Percentiles rank a stretch among this genome's conserved stretches.
Evolutionary conservation across 1,139 yeast species (phyloP).

Genomic region (Blastobotrys serpentis): DNA sequence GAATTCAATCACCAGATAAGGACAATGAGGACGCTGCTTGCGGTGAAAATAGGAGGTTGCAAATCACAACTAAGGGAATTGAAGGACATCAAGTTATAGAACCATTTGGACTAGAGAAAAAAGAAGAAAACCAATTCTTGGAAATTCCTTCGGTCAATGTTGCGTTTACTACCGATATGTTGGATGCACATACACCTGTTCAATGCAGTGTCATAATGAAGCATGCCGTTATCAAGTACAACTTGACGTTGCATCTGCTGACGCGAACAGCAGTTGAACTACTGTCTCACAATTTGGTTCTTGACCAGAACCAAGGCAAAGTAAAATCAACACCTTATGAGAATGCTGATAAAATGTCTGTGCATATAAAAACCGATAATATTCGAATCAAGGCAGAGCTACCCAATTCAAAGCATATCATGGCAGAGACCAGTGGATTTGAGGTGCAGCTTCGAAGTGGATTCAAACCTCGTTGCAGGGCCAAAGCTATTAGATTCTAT

Average conservation of each 20-base stretch:
- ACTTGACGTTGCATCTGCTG: slow-evolving; percentile 34
- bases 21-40: slow-evolving; percentile 10
- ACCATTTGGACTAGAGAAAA: slow-evolving; percentile 27
- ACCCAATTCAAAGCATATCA: slow-evolving; percentile 52
- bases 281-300: slow-evolving; percentile 24
- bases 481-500: slow-evolving; percentile 48
- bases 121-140: slow-evolving; percentile 26
- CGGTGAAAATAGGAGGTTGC: slow-evolving; percentile 22
- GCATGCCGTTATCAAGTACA: slow-evolving; percentile 31
- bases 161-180: slow-evolving; percentile 25
- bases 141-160: slow-evolving; percentile 32
- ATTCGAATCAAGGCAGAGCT: slow-evolving; percentile 48
- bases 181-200: slow-evolving; percentile 18
- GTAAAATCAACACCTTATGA: neutral
- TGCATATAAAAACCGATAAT: slow-evolving; percentile 42
- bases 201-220: slow-evolving; percentile 31
- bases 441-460: slow-evolving; percentile 37
- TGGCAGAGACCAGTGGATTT: slow-evolving; percentile 51
- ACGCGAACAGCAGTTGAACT: slow-evolving; percentile 23
- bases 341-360: slow-evolving; percentile 34
- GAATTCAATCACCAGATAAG: neutral
- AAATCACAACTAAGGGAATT: slow-evolving; percentile 33
- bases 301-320: slow-evolving; percentile 13
- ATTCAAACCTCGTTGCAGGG: slow-evolving; percentile 35
- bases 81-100: slow-evolving; percentile 33